A percentile compares a stretch with the other conserved stretches of the same genome.
Evolutionary conservation across 108 stramenopile genomes (phyloP).

Genomic region (Pseudonitzschia multistriata): DNA sequence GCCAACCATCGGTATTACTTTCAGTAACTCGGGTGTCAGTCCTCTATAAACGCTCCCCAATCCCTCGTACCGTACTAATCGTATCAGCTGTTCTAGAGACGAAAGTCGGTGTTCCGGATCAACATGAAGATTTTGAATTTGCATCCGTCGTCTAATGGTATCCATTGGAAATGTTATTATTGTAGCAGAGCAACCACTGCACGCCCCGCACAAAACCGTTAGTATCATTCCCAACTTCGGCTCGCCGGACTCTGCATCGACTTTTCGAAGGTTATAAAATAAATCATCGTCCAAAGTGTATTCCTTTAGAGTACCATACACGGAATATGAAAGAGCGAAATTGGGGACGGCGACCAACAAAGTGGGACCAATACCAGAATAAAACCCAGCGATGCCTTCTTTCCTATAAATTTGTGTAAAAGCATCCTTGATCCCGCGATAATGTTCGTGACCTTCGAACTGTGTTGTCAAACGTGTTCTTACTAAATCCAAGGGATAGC

Average conservation of each 20-base stretch:
- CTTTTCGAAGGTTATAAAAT: conserved; percentile 84
- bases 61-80: conserved; percentile 67
- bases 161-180: conserved; percentile 89
- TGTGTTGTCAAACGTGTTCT: conserved; percentile 90
- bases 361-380: conserved; percentile 86
- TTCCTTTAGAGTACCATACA: conserved; percentile 89
- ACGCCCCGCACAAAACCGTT: conserved; percentile 81
- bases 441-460: conserved; percentile 75
- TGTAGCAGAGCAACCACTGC: conserved; percentile 74
- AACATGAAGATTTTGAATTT: conserved; percentile 85
- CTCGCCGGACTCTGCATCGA: conserved; percentile 78
- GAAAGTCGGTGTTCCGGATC: conserved; percentile 54
- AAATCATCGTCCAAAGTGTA: conserved; percentile 81
- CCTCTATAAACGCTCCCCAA: conserved; percentile 86
- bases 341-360: conserved; percentile 91
- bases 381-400: conserved; percentile 85
- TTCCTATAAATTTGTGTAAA: conserved; percentile 72
- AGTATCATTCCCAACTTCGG: conserved; percentile 68
- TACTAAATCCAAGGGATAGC: conserved; percentile 93
- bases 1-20: conserved; percentile 94
- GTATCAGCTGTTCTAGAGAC: conserved; percentile 53
- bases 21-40: conserved; percentile 87
- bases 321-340: conserved; percentile 86
- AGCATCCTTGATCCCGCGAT: conserved; percentile 83
- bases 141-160: conserved; percentile 87